Percentiles rank a stretch among this genome's conserved stretches.
Conservation (phyloP, 768 basidiomycete species). For the Termitomyces sp. region DNA sequence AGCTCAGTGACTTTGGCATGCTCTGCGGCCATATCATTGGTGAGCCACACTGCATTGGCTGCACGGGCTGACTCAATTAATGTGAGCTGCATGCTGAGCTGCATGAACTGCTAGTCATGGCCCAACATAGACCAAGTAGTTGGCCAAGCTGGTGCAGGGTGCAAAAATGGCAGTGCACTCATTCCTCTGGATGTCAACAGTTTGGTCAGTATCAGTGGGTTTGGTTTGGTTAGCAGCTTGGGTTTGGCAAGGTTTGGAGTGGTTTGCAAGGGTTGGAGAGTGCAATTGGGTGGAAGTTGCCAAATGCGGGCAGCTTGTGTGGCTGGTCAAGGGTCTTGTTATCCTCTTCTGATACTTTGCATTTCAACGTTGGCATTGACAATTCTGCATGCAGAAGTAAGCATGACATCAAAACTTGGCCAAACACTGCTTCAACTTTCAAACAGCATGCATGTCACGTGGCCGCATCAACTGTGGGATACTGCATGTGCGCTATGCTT, state of each 20-base stretch:
- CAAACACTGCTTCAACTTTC: conserved; percentile 9
- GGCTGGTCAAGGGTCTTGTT: conserved; percentile 46
- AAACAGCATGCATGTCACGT: conserved; percentile 21
- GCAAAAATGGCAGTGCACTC: conserved; percentile 57
- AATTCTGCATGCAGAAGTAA: conserved; percentile 29
- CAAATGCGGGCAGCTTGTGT: conserved; percentile 61
- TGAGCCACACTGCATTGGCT: conserved; percentile 50
- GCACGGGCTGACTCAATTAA: conserved; percentile 46
- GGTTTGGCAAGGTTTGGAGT: conserved; percentile 30
- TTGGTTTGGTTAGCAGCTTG: conserved; percentile 46
- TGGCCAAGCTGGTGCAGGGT: conserved; percentile 18
- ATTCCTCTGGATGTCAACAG: conserved; percentile 42
- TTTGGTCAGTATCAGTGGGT: conserved; percentile 40
- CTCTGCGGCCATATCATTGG: conserved; percentile 63
- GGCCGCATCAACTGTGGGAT: too few species aligned
- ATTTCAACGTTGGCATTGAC: conserved; percentile 33
- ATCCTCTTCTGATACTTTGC: conserved; percentile 39
- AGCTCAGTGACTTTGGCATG: conserved; percentile 59
- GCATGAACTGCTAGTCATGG: conserved; percentile 37
- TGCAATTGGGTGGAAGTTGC: conserved; percentile 32
- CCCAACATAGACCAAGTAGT: conserved; percentile 11
- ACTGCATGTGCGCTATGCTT: too few species aligned
- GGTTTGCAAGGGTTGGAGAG: conserved; percentile 44
- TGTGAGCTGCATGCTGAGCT: conserved; percentile 47
- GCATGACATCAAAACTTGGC: conserved; percentile 30